Evolutionary conservation across 768 basidiomycete species (phyloP).

Genomic region (Phallus indusiatus): DNA sequence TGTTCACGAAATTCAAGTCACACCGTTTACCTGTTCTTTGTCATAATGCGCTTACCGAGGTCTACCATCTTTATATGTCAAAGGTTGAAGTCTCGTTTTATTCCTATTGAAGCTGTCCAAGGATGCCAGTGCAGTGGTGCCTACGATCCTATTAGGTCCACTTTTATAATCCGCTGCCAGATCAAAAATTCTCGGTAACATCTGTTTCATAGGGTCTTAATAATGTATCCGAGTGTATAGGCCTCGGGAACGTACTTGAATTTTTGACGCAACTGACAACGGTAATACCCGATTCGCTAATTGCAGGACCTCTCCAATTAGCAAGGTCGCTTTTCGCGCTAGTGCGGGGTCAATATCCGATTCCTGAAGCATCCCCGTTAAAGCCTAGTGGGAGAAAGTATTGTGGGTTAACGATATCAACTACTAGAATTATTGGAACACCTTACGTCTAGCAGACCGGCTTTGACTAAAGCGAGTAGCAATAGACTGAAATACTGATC

Average conservation of each 20-base stretch:
- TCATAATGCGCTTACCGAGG: slow-evolving; percentile 41
- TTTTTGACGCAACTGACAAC: slow-evolving; percentile 64
- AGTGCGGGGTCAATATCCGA: slow-evolving; percentile 58
- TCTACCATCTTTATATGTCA: slow-evolving; percentile 42
- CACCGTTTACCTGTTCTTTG: neutral
- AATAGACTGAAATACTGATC: slow-evolving; percentile 90
- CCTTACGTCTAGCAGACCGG: slow-evolving; percentile 79
- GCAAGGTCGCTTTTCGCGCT: slow-evolving; percentile 81
- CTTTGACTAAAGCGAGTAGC: slow-evolving; percentile 73
- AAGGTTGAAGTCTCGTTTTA: slow-evolving; percentile 56
- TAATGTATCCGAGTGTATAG: neutral
- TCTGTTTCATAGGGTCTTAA: slow-evolving; percentile 30
- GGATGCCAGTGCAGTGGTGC: slow-evolving; percentile 73
- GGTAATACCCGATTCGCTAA: slow-evolving; percentile 85
- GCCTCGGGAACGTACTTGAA: slow-evolving; percentile 49
- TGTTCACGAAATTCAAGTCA: slow-evolving; percentile 16
- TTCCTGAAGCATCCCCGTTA: slow-evolving; percentile 80
- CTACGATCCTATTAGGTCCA: slow-evolving; percentile 71
- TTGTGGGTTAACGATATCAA: neutral
- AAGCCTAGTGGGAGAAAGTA: slow-evolving; percentile 41
- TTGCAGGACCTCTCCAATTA: slow-evolving; percentile 86
- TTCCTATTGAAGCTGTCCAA: slow-evolving; percentile 96
- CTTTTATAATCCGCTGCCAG: slow-evolving; percentile 71
- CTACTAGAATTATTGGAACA: neutral
- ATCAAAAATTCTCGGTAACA: slow-evolving; percentile 75